Percentiles rank a stretch among this genome's conserved stretches.
These are phyloP conservation scores for Pseudogymnoascus sp. DNA, from an alignment of 2,329 filamentous ascomycete species.

Conservation along the genomic window DNA sequence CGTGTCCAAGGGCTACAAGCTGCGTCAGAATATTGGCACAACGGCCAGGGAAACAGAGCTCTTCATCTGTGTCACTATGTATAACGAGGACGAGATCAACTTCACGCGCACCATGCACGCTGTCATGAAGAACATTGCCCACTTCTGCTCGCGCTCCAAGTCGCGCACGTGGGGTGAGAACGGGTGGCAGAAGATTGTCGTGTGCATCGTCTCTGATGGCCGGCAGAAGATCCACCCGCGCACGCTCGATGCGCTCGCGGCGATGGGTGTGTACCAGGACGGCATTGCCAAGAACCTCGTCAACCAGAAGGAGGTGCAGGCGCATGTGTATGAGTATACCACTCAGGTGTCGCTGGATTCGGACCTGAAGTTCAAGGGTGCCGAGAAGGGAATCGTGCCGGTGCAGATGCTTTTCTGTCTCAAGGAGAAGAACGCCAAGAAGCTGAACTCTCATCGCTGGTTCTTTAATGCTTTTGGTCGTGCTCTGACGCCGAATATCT, in stretches of 20 bases:
- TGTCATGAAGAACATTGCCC: constrained; percentile 95
- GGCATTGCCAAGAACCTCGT: constrained; percentile 98
- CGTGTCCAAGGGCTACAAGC: constrained; percentile 76
- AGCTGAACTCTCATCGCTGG: constrained; percentile 97
- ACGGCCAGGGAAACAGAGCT: constrained; percentile 86
- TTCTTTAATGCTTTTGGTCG: constrained; percentile 98
- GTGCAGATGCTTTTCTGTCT: constrained; percentile 98
- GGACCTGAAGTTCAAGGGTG: constrained; percentile 96
- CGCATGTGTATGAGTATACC: constrained; percentile 97
- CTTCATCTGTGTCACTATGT: constrained; percentile 97
- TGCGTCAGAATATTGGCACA: constrained; percentile 81
- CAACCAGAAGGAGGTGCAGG: constrained; percentile 90
- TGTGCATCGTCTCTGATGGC: constrained; percentile 92
- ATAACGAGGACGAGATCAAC: constrained; percentile 94
- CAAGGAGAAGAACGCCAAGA: constrained; percentile 96
- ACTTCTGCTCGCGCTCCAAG: constrained; percentile 88
- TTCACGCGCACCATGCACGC: constrained; percentile 98
- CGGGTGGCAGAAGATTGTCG: constrained; percentile 98
- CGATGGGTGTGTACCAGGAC: constrained; percentile 96
- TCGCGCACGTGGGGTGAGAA: constrained; percentile 94
- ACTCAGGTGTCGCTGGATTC: constrained; percentile 94
- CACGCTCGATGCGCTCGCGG: constrained; percentile 87
- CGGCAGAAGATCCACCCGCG: constrained; percentile 88
- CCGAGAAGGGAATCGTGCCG: constrained; percentile 96
- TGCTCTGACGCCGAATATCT: constrained; percentile 89